A percentile compares a stretch with the other conserved stretches of the same genome.
phyloP scores from a whole-genome alignment of 2,329 filamentous ascomycete genomes.

The Penicillium glabrum region DNA sequence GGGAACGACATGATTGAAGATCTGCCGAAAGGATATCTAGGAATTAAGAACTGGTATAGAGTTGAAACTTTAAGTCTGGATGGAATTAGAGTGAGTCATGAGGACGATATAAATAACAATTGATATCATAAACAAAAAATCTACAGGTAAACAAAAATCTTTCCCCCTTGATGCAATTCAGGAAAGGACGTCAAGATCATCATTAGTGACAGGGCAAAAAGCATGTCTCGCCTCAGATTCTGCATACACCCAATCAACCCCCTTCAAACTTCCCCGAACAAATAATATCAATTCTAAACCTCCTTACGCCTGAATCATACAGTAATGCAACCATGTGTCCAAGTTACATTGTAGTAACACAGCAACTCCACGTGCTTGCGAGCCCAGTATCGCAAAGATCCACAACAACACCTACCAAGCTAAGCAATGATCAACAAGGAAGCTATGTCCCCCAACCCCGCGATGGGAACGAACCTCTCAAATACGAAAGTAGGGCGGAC shows the following conservation, averaged over 20 bases:
- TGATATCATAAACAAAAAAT: background rate
- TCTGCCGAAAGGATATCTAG: background rate
- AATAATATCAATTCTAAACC: background rate
- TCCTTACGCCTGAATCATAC: background rate
- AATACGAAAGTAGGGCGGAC: background rate
- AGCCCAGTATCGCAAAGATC: background rate
- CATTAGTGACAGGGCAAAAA: background rate
- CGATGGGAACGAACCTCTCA: background rate
- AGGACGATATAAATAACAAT: background rate
- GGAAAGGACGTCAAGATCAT: background rate
- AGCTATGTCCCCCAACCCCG: background rate
- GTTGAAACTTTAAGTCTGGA: background rate
- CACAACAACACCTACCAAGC: background rate
- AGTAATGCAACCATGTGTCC: background rate
- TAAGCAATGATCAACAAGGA: background rate
- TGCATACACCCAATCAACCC: background rate
- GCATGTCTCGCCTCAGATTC: conserved; percentile 1
- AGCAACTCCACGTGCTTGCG: background rate
- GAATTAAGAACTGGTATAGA: background rate
- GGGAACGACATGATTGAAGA: background rate
- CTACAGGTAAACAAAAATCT: background rate
- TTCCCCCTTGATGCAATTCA: background rate
- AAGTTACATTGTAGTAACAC: background rate
- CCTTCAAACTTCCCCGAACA: background rate
- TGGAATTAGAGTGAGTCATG: background rate